Conservation (phyloP, 1,139 yeast genomes). For the Insectozyma bohioensis region DNA sequence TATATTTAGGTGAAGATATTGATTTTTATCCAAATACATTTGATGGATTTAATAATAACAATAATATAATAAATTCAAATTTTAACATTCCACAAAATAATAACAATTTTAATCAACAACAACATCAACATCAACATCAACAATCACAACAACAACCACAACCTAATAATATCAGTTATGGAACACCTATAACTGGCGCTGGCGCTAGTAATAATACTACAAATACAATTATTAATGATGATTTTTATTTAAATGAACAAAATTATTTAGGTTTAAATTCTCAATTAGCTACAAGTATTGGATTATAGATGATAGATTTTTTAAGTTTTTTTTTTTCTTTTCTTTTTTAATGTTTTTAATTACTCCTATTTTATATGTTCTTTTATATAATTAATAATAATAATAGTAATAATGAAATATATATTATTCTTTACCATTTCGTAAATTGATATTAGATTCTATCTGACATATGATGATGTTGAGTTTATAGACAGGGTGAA, state of each 20-base stretch:
- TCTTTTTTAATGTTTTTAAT: slow-evolving; percentile 1
- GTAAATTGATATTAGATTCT: too few relatives aligned
- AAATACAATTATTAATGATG: slow-evolving; percentile 4
- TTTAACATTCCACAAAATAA: too few relatives aligned
- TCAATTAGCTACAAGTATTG: slow-evolving; percentile 10
- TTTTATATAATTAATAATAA: too few relatives aligned
- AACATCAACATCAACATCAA: slow-evolving; percentile 1
- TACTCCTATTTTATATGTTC: too few relatives aligned
- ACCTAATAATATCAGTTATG: background rate
- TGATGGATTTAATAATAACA: too few relatives aligned
- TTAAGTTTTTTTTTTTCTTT: background rate
- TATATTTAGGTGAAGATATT: too few relatives aligned
- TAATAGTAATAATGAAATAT: too few relatives aligned
- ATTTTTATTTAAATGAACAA: slow-evolving; percentile 4
- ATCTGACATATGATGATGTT: too few relatives aligned
- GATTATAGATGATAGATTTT: slow-evolving; percentile 9
- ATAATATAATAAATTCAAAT: too few relatives aligned
- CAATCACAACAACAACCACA: slow-evolving; percentile 2
- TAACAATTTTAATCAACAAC: slow-evolving; percentile 1
- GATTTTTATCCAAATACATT: too few relatives aligned
- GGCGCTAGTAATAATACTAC: slow-evolving; percentile 6
- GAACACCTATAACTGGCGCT: slow-evolving; percentile 7
- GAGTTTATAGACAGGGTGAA: too few relatives aligned
- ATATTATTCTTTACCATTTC: too few relatives aligned
- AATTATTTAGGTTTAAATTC: slow-evolving; percentile 5